Conservation (phyloP, 2,329 filamentous ascomycete genomes). For the Amesomyces nigricolor region DNA sequence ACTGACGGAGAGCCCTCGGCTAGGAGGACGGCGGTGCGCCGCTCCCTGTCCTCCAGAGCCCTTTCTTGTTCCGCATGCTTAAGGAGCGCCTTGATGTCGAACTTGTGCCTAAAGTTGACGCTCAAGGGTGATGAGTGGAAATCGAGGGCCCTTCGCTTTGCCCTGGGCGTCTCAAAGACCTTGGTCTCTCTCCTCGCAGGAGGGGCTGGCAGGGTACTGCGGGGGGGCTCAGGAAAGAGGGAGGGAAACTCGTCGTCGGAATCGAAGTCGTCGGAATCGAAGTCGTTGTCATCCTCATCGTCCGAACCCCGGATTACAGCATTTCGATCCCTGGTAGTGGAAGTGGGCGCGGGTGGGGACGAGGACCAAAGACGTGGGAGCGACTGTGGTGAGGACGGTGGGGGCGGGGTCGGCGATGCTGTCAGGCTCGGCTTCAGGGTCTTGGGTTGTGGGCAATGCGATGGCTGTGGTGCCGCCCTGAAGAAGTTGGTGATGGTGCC, state of each 20-base stretch:
- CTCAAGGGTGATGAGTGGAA: slow-evolving; percentile 45
- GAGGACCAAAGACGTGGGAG: slow-evolving; percentile 16
- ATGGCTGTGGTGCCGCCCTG: slow-evolving; percentile 26
- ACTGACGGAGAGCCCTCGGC: slow-evolving; percentile 23
- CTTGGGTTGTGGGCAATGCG: slow-evolving; percentile 10
- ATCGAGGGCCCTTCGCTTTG: slow-evolving; percentile 39
- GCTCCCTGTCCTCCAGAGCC: slow-evolving; percentile 51
- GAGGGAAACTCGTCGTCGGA: slow-evolving; percentile 50
- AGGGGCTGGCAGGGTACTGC: slow-evolving; percentile 8
- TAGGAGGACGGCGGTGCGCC: slow-evolving; percentile 37
- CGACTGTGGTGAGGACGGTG: slow-evolving; percentile 11
- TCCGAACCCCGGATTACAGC: slow-evolving; percentile 65
- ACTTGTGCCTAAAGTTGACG: slow-evolving; percentile 52
- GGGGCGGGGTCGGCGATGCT: slow-evolving; percentile 10
- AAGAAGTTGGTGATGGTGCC: slow-evolving; percentile 38
- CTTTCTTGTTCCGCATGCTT: slow-evolving; percentile 54
- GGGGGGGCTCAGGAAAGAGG: slow-evolving; percentile 33
- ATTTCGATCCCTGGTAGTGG: slow-evolving; percentile 39
- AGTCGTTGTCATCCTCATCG: slow-evolving; percentile 60
- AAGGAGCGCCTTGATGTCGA: slow-evolving; percentile 57
- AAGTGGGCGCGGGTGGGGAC: slow-evolving; percentile 24
- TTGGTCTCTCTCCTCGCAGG: slow-evolving; percentile 13
- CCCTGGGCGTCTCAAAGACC: slow-evolving; percentile 39
- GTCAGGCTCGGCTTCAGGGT: background rate
- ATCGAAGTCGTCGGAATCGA: slow-evolving; percentile 53